phyloP scores from a whole-genome alignment of 352 stramenopile species.

The Phytopythium montanum region DNA sequence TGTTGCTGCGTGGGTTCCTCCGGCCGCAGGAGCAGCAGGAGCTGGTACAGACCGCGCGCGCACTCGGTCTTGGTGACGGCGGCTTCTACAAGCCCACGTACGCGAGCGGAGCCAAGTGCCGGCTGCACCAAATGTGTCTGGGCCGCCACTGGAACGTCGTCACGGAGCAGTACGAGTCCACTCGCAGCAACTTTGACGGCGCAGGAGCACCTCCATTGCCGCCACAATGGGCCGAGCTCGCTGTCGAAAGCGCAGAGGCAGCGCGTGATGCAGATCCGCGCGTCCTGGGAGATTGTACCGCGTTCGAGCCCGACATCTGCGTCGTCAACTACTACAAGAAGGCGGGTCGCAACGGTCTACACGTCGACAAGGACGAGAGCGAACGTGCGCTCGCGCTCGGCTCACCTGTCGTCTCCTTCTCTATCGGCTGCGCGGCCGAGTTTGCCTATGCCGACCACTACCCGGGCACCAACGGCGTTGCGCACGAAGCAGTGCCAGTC shows the following conservation, averaged over 20 bases:
- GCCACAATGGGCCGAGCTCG: constrained; percentile 25
- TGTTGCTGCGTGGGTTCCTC: constrained; percentile 58
- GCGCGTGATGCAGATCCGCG: constrained; percentile 30
- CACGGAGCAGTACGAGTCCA: constrained; percentile 59
- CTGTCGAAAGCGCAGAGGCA: constrained; percentile 30
- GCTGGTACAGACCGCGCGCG: constrained; percentile 46
- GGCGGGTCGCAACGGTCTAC: constrained; percentile 65
- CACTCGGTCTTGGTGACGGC: constrained; percentile 35
- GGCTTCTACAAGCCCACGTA: constrained; percentile 72
- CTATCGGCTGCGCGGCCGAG: constrained; percentile 55
- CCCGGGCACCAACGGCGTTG: constrained; percentile 17
- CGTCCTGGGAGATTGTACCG: constrained; percentile 43
- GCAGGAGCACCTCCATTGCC: constrained; percentile 32
- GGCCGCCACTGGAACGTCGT: constrained; percentile 70
- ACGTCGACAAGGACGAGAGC: constrained; percentile 74
- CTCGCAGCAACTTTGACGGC: constrained; percentile 53
- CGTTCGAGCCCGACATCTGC: constrained; percentile 56
- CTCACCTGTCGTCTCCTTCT: constrained; percentile 70
- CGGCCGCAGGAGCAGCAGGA: constrained; percentile 44
- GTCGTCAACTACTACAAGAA: constrained; percentile 82
- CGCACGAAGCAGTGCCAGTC: constrained; percentile 48
- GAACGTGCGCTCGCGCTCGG: constrained; percentile 50
- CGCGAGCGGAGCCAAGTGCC: constrained; percentile 64
- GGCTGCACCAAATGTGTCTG: constrained; percentile 72
- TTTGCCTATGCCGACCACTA: constrained; percentile 73